phyloP scores from a whole-genome alignment of 495 filamentous ascomycete species.

The Penicillium steckii region DNA sequence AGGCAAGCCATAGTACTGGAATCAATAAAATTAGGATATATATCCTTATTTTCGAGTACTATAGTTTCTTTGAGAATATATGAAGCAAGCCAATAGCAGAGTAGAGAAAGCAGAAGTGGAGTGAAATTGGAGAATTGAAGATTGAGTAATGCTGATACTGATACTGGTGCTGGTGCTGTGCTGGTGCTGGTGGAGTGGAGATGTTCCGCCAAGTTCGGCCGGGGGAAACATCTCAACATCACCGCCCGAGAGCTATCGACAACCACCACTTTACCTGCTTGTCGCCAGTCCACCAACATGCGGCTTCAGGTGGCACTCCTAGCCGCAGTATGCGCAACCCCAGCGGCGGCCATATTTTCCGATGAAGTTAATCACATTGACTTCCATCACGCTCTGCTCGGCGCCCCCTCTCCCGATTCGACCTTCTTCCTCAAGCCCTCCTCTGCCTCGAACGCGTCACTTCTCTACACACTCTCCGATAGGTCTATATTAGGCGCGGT shows the following conservation, averaged over 20 bases:
- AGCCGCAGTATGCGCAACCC: constrained; percentile 40
- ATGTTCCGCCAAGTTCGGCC: not conserved
- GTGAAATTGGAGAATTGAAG: not conserved
- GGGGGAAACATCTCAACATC: constrained; percentile 2
- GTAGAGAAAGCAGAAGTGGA: not conserved
- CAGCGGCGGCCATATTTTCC: constrained; percentile 66
- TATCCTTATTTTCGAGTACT: too few relatives aligned
- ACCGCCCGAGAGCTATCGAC: constrained; percentile 16
- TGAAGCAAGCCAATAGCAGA: too few relatives aligned
- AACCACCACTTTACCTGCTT: constrained; percentile 17
- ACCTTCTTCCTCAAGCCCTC: constrained; percentile 94
- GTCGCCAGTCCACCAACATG: constrained; percentile 43
- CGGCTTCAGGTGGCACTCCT: constrained; percentile 45
- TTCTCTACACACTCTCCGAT: constrained; percentile 89
- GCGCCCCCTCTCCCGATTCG: constrained; percentile 72
- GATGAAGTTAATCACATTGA: constrained; percentile 93
- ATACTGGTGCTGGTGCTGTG: too few relatives aligned
- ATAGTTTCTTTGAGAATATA: too few relatives aligned
- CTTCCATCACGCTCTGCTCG: constrained; percentile 88
- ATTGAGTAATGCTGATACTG: not conserved
- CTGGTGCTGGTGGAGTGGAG: not conserved
- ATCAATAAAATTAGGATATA: not conserved
- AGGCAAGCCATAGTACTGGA: not conserved
- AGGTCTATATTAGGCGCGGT: constrained; percentile 79
- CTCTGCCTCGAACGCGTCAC: constrained; percentile 74